phyloP scores from a whole-genome alignment of 176 grass and related monocot genomes.

The Leersia perrieri region DNA sequence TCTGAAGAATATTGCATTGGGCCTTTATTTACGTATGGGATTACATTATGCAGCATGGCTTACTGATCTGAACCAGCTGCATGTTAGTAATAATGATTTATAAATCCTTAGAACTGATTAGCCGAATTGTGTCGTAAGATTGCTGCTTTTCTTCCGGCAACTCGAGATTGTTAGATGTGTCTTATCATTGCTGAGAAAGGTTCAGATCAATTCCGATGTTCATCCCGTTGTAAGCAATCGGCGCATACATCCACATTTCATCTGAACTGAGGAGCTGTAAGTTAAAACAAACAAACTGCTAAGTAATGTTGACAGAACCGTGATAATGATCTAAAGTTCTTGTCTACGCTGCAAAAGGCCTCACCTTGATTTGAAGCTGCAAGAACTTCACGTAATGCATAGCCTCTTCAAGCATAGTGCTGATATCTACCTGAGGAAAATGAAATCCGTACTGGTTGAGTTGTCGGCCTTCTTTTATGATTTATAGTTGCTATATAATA shows the following conservation, averaged over 20 bases:
- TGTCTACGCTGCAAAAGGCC: not conserved
- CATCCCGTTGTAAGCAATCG: slow-evolving; percentile 84
- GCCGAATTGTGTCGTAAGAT: not conserved
- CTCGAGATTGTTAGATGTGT: not conserved
- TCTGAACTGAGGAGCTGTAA: slow-evolving; percentile 77
- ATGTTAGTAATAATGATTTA: slow-evolving; percentile 14
- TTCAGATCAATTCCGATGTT: slow-evolving; percentile 73
- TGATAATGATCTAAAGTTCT: not conserved
- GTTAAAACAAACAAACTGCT: slow-evolving; percentile 21
- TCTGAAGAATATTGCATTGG: slow-evolving; percentile 1
- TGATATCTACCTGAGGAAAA: slow-evolving; percentile 69
- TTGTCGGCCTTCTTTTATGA: not conserved
- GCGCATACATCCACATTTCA: slow-evolving; percentile 87
- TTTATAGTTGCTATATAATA: not conserved
- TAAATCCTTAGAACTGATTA: not conserved
- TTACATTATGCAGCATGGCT: not conserved
- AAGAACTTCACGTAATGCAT: slow-evolving; percentile 85
- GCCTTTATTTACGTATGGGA: slow-evolving; percentile 12
- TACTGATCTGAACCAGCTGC: slow-evolving; percentile 27
- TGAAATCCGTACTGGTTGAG: slow-evolving; percentile 4
- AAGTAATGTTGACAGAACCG: not conserved
- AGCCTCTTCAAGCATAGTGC: slow-evolving; percentile 94
- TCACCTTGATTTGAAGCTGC: slow-evolving; percentile 86
- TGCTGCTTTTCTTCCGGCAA: not conserved
- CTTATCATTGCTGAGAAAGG: slow-evolving; percentile 29